A percentile compares a stretch with the other conserved stretches of the same genome.
Evolutionary conservation across 148 eudicot genomes (phyloP).

Genomic region (Rheum nobile): DNA sequence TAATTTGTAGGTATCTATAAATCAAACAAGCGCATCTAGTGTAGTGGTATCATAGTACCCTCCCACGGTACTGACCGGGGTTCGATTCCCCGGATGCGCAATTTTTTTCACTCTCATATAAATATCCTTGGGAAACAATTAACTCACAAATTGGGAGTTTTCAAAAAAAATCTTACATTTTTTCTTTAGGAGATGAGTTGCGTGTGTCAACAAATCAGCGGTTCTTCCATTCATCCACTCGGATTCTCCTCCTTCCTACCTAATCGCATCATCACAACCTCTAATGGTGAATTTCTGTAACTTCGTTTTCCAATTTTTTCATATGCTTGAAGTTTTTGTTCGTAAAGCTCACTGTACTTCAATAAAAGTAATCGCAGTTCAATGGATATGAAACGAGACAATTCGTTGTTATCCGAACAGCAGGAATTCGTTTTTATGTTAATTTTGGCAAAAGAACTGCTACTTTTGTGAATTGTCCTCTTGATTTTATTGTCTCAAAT

Average conservation of each 20-base stretch:
- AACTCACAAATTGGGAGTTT: background rate
- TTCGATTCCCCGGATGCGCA: slow-evolving; percentile 14
- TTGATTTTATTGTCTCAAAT: background rate
- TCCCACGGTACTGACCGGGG: slow-evolving; percentile 15
- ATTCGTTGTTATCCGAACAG: background rate
- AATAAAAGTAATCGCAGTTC: background rate
- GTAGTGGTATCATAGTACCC: slow-evolving; percentile 14
- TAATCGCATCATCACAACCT: background rate
- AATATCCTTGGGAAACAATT: background rate
- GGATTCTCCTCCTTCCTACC: background rate
- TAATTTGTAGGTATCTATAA: no score
- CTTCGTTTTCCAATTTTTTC: background rate
- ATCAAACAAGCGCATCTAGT: slow-evolving; percentile 8
- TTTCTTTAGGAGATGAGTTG: slow-evolving; percentile 1
- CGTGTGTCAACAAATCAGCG: slow-evolving; percentile 4
- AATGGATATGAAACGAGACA: background rate
- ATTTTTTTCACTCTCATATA: background rate
- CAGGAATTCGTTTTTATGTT: background rate
- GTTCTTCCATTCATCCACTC: slow-evolving; percentile 1
- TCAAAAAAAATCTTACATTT: background rate
- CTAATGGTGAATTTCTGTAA: background rate
- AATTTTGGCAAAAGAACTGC: background rate
- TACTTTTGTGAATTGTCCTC: background rate
- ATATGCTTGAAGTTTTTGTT: background rate
- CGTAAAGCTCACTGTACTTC: background rate